These are phyloP conservation scores for Phytophthora kernoviae DNA, from an alignment of 352 stramenopile species.

Conservation along the genomic window DNA sequence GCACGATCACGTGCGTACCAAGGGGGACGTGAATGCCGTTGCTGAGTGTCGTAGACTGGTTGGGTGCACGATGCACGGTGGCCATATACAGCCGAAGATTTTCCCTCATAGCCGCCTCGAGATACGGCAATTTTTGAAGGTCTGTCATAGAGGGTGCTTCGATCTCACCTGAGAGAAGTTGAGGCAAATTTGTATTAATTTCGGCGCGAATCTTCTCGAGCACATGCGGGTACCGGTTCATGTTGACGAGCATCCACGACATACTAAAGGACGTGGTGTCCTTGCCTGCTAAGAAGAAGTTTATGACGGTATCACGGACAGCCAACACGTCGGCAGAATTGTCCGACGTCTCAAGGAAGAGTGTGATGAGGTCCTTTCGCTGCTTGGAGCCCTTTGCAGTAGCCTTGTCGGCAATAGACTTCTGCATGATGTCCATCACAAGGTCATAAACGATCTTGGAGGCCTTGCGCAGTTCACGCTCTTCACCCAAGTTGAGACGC, in stretches of 20 bases:
- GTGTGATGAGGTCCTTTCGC: conserved; percentile 47
- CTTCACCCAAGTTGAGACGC: conserved; percentile 29
- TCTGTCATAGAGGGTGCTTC: conserved; percentile 44
- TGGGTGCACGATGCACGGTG: conserved; percentile 37
- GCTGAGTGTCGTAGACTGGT: conserved; percentile 50
- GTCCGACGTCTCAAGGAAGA: conserved; percentile 41
- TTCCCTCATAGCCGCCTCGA: conserved; percentile 65
- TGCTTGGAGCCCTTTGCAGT: conserved; percentile 10
- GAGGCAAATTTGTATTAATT: conserved; percentile 44
- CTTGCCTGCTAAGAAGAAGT: conserved; percentile 73
- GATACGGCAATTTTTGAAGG: conserved; percentile 57
- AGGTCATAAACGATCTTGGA: conserved; percentile 36
- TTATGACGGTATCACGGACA: conserved; percentile 73
- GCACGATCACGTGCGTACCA: conserved; percentile 49
- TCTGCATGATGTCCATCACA: conserved; percentile 39
- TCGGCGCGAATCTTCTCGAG: conserved; percentile 51
- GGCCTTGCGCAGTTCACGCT: conserved; percentile 34
- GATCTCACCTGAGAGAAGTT: conserved; percentile 18
- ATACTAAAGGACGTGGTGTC: conserved; percentile 75
- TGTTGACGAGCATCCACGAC: conserved; percentile 77
- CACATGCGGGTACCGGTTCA: conserved; percentile 66
- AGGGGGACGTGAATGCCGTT: conserved; percentile 61
- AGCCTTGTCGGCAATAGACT: conserved; percentile 24
- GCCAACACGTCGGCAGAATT: conserved; percentile 29
- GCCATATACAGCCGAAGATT: conserved; percentile 68